These are phyloP conservation scores for Hawksworthiomyces lignivorus DNA, from an alignment of 2,329 filamentous ascomycete genomes.

Conservation along the genomic window DNA sequence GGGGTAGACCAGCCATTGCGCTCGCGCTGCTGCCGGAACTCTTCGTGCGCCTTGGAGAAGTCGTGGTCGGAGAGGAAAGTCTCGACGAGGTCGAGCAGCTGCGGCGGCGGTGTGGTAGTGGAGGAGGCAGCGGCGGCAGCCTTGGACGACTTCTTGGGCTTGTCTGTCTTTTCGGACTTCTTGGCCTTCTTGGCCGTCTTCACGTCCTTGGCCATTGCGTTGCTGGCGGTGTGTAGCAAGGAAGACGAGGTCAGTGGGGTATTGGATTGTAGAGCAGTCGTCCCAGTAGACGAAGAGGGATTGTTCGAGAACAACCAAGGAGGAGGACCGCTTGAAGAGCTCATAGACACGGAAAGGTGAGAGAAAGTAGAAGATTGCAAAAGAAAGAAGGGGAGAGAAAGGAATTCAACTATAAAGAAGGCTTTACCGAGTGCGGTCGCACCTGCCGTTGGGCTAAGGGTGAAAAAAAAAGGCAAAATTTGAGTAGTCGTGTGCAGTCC, in stretches of 20 bases:
- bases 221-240: background rate
- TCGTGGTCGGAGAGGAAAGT: slow-evolving; percentile 58
- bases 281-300: background rate
- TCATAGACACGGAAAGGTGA: slow-evolving; percentile 2
- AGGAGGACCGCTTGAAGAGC: slow-evolving; percentile 7
- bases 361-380: background rate
- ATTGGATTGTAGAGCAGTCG: background rate
- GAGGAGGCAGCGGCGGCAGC: slow-evolving; percentile 12
- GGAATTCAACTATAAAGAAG: no score
- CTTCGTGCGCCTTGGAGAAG: slow-evolving; percentile 53
- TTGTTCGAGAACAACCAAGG: slow-evolving; percentile 17
- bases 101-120: slow-evolving; percentile 36
- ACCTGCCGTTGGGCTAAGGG: no score
- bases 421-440: no score
- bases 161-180: slow-evolving; percentile 12
- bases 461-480: no score
- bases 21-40: slow-evolving; percentile 56
- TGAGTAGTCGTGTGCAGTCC: no score
- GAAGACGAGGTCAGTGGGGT: background rate
- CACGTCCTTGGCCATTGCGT: slow-evolving; percentile 12
- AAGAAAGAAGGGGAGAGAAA: no score
- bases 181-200: slow-evolving; percentile 16
- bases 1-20: slow-evolving; percentile 39
- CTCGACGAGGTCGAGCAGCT: slow-evolving; percentile 60
- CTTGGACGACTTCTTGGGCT: slow-evolving; percentile 14